Percentiles rank a stretch among this genome's conserved stretches.
These are phyloP conservation scores for Plasmodium blacklocki DNA, from an alignment of 169 alveolate genomes.

Conservation along the genomic window DNA sequence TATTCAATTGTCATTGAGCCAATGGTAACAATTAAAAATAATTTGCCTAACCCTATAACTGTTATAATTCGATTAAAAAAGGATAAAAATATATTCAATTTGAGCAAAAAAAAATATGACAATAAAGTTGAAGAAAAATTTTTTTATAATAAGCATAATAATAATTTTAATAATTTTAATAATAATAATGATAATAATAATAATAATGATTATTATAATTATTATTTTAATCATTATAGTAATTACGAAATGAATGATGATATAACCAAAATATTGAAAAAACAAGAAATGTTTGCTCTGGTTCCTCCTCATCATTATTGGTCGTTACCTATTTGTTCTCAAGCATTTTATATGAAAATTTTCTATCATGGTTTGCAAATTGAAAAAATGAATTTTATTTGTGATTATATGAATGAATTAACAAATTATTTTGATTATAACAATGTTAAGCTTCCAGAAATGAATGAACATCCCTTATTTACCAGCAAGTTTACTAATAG, in stretches of 20 bases:
- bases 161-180: background rate
- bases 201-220: too few relatives aligned
- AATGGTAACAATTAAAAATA: constrained; percentile 79
- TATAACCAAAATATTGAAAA: constrained; percentile 74
- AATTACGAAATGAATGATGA: constrained; percentile 73
- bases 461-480: constrained; percentile 14
- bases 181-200: too few relatives aligned
- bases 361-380: constrained; percentile 73
- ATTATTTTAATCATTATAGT: background rate
- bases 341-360: constrained; percentile 65
- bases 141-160: background rate
- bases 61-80: constrained; percentile 77
- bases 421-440: constrained; percentile 45
- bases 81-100: constrained; percentile 40
- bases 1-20: constrained; percentile 82
- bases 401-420: constrained; percentile 40
- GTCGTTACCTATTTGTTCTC: constrained; percentile 73
- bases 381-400: constrained; percentile 74
- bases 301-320: constrained; percentile 81
- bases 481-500: constrained; percentile 15
- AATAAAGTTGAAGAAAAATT: constrained; percentile 13
- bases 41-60: constrained; percentile 82
- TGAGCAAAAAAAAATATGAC: constrained; percentile 37
- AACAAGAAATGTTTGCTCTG: constrained; percentile 69
- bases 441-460: constrained; percentile 46